phyloP scores from a whole-genome alignment of 2,329 filamentous ascomycete genomes.

The Knufia fluminis region DNA sequence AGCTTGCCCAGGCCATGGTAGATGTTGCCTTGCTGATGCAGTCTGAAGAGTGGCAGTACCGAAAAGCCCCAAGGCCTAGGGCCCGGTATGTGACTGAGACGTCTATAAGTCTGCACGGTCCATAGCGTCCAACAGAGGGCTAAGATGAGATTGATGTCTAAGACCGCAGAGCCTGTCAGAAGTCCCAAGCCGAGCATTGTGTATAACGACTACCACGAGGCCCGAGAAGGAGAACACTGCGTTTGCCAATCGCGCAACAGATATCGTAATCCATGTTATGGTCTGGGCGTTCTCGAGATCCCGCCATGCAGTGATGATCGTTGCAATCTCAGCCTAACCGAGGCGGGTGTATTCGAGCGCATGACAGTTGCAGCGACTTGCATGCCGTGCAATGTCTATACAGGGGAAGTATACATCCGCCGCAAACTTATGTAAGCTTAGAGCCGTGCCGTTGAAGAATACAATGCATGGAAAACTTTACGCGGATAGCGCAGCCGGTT shows the following conservation, averaged over 20 bases:
- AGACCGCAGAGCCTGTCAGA: neutral
- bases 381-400: neutral
- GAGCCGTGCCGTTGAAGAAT: too few relatives aligned
- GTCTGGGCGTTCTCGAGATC: neutral
- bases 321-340: neutral
- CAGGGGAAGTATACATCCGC: neutral
- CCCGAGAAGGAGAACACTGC: neutral
- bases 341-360: neutral
- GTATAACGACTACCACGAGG: neutral
- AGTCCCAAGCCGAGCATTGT: neutral
- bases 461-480: too few relatives aligned
- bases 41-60: slow-evolving; percentile 10
- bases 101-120: slow-evolving; percentile 7
- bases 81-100: slow-evolving; percentile 12
- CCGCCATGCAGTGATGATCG: neutral
- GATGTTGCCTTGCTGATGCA: slow-evolving; percentile 9
- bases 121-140: neutral
- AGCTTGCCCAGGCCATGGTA: slow-evolving; percentile 9
- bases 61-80: slow-evolving; percentile 10
- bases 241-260: neutral
- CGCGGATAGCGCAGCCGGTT: too few relatives aligned
- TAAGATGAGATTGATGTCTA: neutral
- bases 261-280: neutral
- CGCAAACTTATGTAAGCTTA: too few relatives aligned
- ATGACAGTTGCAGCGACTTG: neutral